These are phyloP conservation scores for Yamadazyma aaseri DNA, from an alignment of 1,139 yeast genomes.

Conservation along the genomic window DNA sequence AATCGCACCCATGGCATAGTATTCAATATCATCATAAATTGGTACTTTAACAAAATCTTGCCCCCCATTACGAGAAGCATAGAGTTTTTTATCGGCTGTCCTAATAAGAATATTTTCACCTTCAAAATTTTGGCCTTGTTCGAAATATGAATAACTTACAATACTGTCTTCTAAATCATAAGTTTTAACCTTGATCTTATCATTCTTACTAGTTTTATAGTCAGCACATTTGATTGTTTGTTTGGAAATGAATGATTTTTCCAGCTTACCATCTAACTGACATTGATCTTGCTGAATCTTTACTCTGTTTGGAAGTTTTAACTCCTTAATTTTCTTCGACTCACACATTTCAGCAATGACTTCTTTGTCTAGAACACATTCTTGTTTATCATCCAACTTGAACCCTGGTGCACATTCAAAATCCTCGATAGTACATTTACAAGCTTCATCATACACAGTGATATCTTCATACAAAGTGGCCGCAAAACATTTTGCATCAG, in stretches of 20 bases:
- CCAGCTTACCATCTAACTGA: constrained; percentile 28
- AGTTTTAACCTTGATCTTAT: constrained; percentile 19
- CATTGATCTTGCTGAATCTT: constrained; percentile 52
- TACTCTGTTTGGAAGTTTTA: constrained; percentile 37
- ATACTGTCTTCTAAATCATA: constrained; percentile 46
- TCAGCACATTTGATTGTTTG: constrained; percentile 35
- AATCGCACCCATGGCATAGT: constrained; percentile 58
- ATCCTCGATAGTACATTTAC: constrained; percentile 65
- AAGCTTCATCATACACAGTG: constrained; percentile 52
- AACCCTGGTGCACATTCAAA: constrained; percentile 75
- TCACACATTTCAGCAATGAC: constrained; percentile 29
- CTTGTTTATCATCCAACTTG: constrained; percentile 27
- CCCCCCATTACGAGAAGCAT: constrained; percentile 81
- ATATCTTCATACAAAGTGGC: constrained; percentile 61
- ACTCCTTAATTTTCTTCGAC: constrained; percentile 18
- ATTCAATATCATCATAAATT: constrained; percentile 48
- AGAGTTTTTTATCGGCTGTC: constrained; percentile 51
- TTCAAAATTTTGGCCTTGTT: constrained; percentile 33
- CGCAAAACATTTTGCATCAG: constrained; percentile 66
- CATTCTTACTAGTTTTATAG: constrained; percentile 22
- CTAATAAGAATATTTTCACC: constrained; percentile 76
- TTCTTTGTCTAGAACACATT: constrained; percentile 55
- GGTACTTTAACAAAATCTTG: constrained; percentile 49
- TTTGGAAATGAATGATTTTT: constrained; percentile 24
- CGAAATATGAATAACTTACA: constrained; percentile 57